These are phyloP conservation scores for Smithsoniella earleae DNA, from an alignment of 163 green algal species.

Conservation along the genomic window DNA sequence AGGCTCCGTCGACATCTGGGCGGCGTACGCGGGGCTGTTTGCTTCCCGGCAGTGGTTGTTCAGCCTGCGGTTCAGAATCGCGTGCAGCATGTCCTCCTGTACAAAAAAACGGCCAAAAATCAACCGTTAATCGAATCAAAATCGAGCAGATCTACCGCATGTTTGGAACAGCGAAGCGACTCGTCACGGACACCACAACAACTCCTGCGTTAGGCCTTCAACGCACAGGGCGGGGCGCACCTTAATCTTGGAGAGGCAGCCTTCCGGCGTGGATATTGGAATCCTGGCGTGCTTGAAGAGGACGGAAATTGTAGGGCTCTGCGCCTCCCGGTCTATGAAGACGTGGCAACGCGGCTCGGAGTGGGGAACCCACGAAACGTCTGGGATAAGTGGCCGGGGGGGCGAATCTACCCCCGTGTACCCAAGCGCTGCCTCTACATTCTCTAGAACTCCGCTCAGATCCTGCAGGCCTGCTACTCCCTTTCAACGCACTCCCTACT, in stretches of 20 bases:
- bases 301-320: constrained; percentile 50
- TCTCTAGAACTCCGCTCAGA: neutral
- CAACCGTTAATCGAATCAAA: too few species aligned
- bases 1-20: constrained; percentile 38
- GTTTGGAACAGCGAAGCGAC: too few species aligned
- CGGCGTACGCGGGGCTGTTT: constrained; percentile 49
- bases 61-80: constrained; percentile 59
- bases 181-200: too few species aligned
- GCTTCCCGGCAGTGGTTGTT: constrained; percentile 53
- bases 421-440: neutral
- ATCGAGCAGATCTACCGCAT: too few species aligned
- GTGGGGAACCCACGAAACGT: constrained; percentile 38
- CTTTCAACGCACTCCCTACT: too few species aligned
- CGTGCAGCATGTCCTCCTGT: constrained; percentile 55
- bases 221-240: constrained; percentile 19
- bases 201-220: neutral
- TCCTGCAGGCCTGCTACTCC: neutral
- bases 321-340: constrained; percentile 47
- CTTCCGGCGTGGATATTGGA: constrained; percentile 40
- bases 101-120: too few species aligned
- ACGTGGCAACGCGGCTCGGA: constrained; percentile 39
- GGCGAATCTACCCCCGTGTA: neutral
- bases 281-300: constrained; percentile 47
- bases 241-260: constrained; percentile 49
- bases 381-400: constrained; percentile 8